phyloP scores from a whole-genome alignment of 805 yeast species.

The Zygoascus ofunaensis region DNA sequence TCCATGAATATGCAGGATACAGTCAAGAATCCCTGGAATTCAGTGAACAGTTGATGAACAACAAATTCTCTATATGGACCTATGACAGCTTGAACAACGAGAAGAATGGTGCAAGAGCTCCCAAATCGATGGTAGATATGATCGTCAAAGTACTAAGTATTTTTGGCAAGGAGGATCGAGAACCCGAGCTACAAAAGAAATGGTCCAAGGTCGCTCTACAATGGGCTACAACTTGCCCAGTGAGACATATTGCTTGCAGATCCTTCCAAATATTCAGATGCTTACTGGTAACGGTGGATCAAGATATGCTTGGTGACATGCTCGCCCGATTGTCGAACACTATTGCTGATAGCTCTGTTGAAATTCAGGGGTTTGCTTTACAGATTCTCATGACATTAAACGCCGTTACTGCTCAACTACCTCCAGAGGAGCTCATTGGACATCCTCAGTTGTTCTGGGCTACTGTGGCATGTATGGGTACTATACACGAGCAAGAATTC shows the following conservation, averaged over 20 bases:
- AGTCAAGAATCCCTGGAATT: slow-evolving; percentile 46
- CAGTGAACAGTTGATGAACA: slow-evolving; percentile 47
- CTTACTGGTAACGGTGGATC: slow-evolving; percentile 70
- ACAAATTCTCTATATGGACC: slow-evolving; percentile 51
- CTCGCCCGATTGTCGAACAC: slow-evolving; percentile 87
- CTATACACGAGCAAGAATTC: slow-evolving; percentile 88
- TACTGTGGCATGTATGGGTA: slow-evolving; percentile 79
- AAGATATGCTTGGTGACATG: slow-evolving; percentile 86
- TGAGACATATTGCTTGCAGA: slow-evolving; percentile 91
- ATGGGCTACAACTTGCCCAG: slow-evolving; percentile 98
- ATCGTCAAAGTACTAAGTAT: slow-evolving; percentile 55
- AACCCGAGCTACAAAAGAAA: slow-evolving; percentile 52
- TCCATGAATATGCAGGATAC: slow-evolving; percentile 52
- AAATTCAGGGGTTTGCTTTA: slow-evolving; percentile 94
- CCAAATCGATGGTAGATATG: slow-evolving; percentile 71
- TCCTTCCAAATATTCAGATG: slow-evolving; percentile 91
- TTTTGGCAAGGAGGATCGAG: slow-evolving; percentile 29
- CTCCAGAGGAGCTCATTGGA: slow-evolving; percentile 66
- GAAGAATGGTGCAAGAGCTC: slow-evolving; percentile 73
- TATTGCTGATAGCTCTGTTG: slow-evolving; percentile 76
- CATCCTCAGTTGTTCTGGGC: slow-evolving; percentile 96
- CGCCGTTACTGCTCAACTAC: slow-evolving; percentile 81
- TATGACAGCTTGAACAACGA: slow-evolving; percentile 78
- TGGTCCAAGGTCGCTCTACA: slow-evolving; percentile 79
- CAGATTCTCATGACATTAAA: slow-evolving; percentile 93